Percentiles rank a stretch among this genome's conserved stretches.
Conservation (phyloP, 2,329 filamentous ascomycete genomes). For the Penicillium sp. region DNA sequence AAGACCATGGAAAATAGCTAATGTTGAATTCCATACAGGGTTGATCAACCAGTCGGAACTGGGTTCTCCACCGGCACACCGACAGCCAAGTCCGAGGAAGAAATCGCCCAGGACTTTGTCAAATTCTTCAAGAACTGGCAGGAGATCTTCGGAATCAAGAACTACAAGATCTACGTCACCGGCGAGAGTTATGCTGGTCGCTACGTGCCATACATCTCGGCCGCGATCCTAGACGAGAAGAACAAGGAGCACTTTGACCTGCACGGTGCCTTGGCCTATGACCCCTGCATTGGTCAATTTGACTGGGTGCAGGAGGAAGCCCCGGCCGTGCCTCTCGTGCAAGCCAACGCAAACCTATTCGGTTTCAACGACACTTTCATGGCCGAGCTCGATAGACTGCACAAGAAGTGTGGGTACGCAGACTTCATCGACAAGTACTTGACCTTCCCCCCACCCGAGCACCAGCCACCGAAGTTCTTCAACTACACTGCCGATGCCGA, state of each 20-base stretch:
- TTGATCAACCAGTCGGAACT: conserved; percentile 53
- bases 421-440: conserved; percentile 53
- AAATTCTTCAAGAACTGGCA: conserved; percentile 81
- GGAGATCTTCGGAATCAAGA: conserved; percentile 66
- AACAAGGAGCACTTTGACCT: conserved; percentile 69
- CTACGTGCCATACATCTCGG: conserved; percentile 72
- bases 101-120: conserved; percentile 69
- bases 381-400: conserved; percentile 39
- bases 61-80: conserved; percentile 68
- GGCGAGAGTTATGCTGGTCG: conserved; percentile 73
- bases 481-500: conserved; percentile 42
- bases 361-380: conserved; percentile 48
- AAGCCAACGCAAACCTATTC: conserved; percentile 45
- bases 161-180: conserved; percentile 70
- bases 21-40: conserved; percentile 13
- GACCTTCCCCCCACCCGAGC: conserved; percentile 47
- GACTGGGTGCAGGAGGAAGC: conserved; percentile 35
- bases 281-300: conserved; percentile 58
- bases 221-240: conserved; percentile 69
- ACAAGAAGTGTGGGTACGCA: conserved; percentile 49
- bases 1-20: not conserved
- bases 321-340: conserved; percentile 44
- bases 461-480: conserved; percentile 61
- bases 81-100: conserved; percentile 65
- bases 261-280: conserved; percentile 68